Evolutionary conservation across 768 basidiomycete genomes (phyloP).

Genomic region (Lentinula edodes): DNA sequence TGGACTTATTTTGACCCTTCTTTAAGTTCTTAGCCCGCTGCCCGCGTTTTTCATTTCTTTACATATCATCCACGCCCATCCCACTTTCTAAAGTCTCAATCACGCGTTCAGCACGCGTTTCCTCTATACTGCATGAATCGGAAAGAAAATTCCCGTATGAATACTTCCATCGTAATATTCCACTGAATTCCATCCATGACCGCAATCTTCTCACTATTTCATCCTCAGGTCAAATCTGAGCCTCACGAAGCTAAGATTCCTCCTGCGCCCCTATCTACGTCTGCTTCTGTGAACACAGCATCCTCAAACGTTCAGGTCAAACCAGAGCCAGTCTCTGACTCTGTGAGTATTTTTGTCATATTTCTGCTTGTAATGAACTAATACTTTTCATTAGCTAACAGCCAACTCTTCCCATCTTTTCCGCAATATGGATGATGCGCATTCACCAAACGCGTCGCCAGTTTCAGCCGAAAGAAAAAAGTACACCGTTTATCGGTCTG

Average conservation of each 20-base stretch:
- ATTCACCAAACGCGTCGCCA: not conserved
- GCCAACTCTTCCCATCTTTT: not conserved
- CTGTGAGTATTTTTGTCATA: not conserved
- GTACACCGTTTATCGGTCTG: slow-evolving; percentile 28
- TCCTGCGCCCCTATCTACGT: slow-evolving; percentile 4
- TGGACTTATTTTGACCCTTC: too few relatives aligned
- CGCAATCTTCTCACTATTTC: not conserved
- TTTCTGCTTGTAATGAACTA: not conserved
- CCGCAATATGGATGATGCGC: not conserved
- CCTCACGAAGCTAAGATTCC: slow-evolving; percentile 19
- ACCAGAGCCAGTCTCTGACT: not conserved
- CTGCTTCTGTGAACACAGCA: not conserved
- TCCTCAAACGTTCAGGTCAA: not conserved
- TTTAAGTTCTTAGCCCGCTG: too few relatives aligned
- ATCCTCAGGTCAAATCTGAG: slow-evolving; percentile 23
- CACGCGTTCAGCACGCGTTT: not conserved
- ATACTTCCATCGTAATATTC: not conserved
- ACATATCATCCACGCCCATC: not conserved
- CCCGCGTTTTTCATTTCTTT: too few relatives aligned
- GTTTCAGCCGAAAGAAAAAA: not conserved
- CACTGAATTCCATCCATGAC: not conserved
- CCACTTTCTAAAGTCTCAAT: not conserved
- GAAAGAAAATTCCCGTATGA: not conserved
- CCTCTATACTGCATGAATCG: not conserved
- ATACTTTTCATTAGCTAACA: not conserved